Evolutionary conservation across 2,329 filamentous ascomycete species (phyloP).

Genomic region (Colletotrichum sublineola): DNA sequence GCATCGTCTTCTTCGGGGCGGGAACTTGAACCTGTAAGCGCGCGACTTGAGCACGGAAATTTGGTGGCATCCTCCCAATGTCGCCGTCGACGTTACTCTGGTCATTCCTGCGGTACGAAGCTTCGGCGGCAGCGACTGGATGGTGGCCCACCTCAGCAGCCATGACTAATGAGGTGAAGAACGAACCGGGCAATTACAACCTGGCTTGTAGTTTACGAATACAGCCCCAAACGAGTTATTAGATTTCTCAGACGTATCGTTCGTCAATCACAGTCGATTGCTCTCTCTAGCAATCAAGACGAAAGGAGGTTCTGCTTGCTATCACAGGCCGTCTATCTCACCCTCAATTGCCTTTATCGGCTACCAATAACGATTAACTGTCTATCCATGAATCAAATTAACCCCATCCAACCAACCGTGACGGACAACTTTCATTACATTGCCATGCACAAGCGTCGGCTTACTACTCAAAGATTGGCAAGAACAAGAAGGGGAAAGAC

Average conservation of each 20-base stretch:
- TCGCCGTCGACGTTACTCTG: conserved; percentile 5
- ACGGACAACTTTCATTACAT: background rate
- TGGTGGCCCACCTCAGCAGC: conserved; percentile 5
- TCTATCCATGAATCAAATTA: background rate
- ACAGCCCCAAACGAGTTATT: background rate
- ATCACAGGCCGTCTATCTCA: background rate
- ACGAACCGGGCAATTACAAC: background rate
- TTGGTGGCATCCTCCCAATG: background rate
- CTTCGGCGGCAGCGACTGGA: conserved; percentile 22
- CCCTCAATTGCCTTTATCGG: background rate
- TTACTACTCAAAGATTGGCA: background rate
- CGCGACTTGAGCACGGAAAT: background rate
- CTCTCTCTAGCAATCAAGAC: background rate
- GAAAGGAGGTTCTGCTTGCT: background rate
- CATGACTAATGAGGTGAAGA: conserved; percentile 23
- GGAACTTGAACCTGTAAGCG: background rate
- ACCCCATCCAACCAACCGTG: background rate
- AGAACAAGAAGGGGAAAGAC: background rate
- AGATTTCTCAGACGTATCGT: background rate
- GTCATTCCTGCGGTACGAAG: conserved; percentile 3
- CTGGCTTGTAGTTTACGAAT: conserved; percentile 8
- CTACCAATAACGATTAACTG: conserved; percentile 8
- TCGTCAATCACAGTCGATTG: background rate
- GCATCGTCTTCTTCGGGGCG: background rate
- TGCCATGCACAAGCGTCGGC: background rate